Evolutionary conservation across 2,329 filamentous ascomycete species (phyloP).

Genomic region (Epichloe elymi): DNA sequence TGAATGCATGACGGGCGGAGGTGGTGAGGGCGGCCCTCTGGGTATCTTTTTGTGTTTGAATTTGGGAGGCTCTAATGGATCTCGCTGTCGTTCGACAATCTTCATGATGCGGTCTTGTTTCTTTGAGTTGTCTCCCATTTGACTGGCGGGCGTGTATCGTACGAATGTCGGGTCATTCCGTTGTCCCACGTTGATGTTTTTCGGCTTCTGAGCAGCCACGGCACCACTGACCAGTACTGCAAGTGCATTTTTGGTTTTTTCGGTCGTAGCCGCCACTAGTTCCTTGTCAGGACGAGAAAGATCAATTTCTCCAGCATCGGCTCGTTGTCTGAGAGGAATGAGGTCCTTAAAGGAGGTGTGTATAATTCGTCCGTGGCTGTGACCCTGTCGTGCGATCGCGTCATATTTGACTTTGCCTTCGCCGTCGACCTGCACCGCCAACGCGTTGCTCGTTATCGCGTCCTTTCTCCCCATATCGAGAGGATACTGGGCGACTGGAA

Average conservation of each 20-base stretch:
- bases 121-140: slow-evolving; percentile 79
- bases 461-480: slow-evolving; percentile 85
- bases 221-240: slow-evolving; percentile 73
- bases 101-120: slow-evolving; percentile 97
- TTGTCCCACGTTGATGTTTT: slow-evolving; percentile 75
- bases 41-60: slow-evolving; percentile 99
- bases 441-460: slow-evolving; percentile 62
- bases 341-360: slow-evolving; percentile 95
- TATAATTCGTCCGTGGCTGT: slow-evolving; percentile 70
- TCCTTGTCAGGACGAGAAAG: slow-evolving; percentile 75
- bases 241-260: slow-evolving; percentile 78
- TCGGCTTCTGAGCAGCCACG: slow-evolving; percentile 85
- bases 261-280: slow-evolving; percentile 69
- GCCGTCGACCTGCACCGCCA: slow-evolving; percentile 81
- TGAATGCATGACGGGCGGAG: slow-evolving; percentile 88
- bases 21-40: slow-evolving; percentile 79
- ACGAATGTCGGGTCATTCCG: slow-evolving; percentile 85
- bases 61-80: slow-evolving; percentile 94
- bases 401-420: slow-evolving; percentile 95
- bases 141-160: slow-evolving; percentile 86
- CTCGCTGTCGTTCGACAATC: slow-evolving; percentile 85
- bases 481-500: slow-evolving; percentile 88
- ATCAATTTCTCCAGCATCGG: slow-evolving; percentile 83
- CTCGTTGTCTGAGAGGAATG: slow-evolving; percentile 84
- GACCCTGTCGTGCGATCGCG: slow-evolving; percentile 81